Base-by-base conservation (phyloP, 768 basidiomycete species). In the Mycena filopes region DNA sequence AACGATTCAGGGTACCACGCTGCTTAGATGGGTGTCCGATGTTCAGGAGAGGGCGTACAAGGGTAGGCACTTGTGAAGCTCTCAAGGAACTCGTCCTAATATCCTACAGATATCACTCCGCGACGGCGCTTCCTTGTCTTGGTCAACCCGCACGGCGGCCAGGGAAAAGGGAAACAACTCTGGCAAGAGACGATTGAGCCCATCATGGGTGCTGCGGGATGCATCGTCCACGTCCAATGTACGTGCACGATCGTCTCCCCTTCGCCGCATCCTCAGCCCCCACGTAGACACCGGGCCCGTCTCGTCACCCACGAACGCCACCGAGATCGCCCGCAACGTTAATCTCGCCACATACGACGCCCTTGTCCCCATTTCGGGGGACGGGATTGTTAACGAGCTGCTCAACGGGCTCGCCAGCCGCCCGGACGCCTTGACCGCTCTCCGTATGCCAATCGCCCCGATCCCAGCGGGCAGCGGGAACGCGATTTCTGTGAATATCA, bases 391-490 rank as follows among this genome's bases (percentile, higher is more conserved):
- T 12, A 84, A 88, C 72, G 89, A 89, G 68, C 77, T 87, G 23
- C 49, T 87, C 68, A 89, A 89, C 66, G 88, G 88, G 1, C 80
- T 89, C 31, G 81, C 85, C 6, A 74, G 80, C 43, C 83, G 84
- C 36, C 72, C 73, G 11, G 77, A 82, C 26, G 80, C 83, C 0
- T 71, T 75, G 33, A 71, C 73, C 28, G 87, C 86, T 0, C 80
- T 88, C 54, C 72, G 65, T 38, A 81, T 84, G 10, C 87, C 89
- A 5, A 71, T 89, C 20, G 81, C 82, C 0, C 86, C 83, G 1
- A 80, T 89, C 45, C 85, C 89, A 11, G 83, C 84, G 5, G 87
- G 87, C 4, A 86, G 85, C 36, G 87, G 83, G 16, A 89, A 89
- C 58, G 87, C 82, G 21, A 74, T 83, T n/a, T 80, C 82, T n/a